These are phyloP conservation scores for Aspergillus hiratsukae DNA, from an alignment of 2,329 filamentous ascomycete species.

Conservation along the genomic window DNA sequence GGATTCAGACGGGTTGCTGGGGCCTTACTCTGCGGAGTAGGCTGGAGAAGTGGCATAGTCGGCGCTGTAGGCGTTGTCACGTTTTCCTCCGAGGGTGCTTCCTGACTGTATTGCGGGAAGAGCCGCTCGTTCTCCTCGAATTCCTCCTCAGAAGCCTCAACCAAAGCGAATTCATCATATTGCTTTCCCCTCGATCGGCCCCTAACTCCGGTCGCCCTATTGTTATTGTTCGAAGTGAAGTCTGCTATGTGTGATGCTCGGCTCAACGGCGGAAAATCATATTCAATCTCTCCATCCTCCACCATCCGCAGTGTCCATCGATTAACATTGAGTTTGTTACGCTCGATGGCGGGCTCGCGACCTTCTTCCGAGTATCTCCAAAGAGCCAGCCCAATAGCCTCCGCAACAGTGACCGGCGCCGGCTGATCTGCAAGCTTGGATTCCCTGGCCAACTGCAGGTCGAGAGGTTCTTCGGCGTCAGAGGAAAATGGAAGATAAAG, in stretches of 20 bases:
- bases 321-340: conserved; percentile 55
- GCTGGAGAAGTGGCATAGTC: conserved; percentile 17
- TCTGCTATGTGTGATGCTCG: conserved; percentile 56
- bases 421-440: conserved; percentile 50
- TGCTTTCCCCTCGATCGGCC: conserved; percentile 58
- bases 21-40: conserved; percentile 19
- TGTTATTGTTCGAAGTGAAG: conserved; percentile 66
- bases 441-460: conserved; percentile 54
- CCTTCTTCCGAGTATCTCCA: conserved; percentile 59
- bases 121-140: conserved; percentile 55
- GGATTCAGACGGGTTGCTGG: conserved; percentile 33
- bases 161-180: conserved; percentile 63
- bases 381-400: conserved; percentile 60
- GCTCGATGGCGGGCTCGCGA: conserved; percentile 49
- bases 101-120: conserved; percentile 48
- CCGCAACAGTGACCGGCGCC: conserved; percentile 53
- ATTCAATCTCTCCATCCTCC: conserved; percentile 63
- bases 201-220: conserved; percentile 50
- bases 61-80: conserved; percentile 21
- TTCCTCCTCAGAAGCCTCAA: conserved; percentile 54
- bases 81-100: conserved; percentile 27
- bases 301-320: conserved; percentile 64
- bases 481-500: conserved; percentile 59
- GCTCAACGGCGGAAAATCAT: conserved; percentile 59
- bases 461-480: conserved; percentile 52